Evolutionary conservation across 2,329 filamentous ascomycete species (phyloP).

Genomic region (Penicillium crustosum): DNA sequence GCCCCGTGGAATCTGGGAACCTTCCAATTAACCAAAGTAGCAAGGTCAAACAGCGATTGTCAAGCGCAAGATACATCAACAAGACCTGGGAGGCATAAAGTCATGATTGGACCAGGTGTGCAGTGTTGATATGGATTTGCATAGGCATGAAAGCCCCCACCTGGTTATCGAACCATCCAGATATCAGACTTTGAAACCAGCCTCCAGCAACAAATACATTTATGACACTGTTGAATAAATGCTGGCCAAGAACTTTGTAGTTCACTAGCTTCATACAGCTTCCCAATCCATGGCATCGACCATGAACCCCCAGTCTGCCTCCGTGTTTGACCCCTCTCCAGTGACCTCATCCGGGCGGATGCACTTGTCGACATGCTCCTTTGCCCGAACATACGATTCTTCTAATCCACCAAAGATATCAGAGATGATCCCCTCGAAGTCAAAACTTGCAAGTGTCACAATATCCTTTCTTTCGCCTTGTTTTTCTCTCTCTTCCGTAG

Average conservation of each 20-base stretch:
- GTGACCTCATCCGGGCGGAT: constrained; percentile 18
- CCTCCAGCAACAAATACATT: not conserved
- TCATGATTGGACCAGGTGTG: not conserved
- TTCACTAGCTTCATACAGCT: constrained; percentile 26
- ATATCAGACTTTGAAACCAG: not conserved
- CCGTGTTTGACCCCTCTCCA: constrained; percentile 26
- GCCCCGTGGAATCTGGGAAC: not conserved
- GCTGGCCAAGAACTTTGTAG: not conserved
- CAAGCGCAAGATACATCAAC: not conserved
- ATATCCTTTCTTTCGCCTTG: constrained; percentile 24
- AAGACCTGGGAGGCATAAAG: not conserved
- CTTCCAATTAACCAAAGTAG: not conserved
- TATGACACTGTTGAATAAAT: not conserved
- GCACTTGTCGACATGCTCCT: constrained; percentile 43
- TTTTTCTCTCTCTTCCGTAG: constrained; percentile 25
- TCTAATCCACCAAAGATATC: constrained; percentile 61
- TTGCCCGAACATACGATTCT: constrained; percentile 55
- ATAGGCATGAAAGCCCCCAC: not conserved
- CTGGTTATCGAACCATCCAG: not conserved
- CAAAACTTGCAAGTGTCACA: constrained; percentile 58
- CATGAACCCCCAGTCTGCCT: constrained; percentile 58
- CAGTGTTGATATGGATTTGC: not conserved
- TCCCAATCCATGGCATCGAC: constrained; percentile 63
- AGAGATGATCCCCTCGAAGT: constrained; percentile 60
- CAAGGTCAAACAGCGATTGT: not conserved